Evolutionary conservation across 306 rosid genomes (phyloP).

Genomic region (Cicer bijugum): DNA sequence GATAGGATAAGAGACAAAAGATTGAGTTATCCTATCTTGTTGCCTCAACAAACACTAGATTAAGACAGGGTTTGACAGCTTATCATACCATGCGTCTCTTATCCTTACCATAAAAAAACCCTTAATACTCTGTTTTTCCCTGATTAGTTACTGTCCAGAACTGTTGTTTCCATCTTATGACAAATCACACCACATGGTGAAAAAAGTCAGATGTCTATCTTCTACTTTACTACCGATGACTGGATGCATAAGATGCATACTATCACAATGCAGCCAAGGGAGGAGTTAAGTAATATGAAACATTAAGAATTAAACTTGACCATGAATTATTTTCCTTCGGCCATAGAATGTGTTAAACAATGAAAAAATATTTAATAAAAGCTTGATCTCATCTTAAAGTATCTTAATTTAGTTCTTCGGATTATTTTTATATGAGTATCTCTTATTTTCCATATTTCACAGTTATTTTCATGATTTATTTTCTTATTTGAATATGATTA

Average conservation of each 20-base stretch:
- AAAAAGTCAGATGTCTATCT: not conserved
- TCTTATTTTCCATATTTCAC: not conserved
- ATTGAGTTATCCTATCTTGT: no score
- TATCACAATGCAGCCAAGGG: not conserved
- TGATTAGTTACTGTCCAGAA: not conserved
- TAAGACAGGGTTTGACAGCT: no score
- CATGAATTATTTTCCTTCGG: not conserved
- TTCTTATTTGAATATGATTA: not conserved
- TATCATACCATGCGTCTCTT: no score
- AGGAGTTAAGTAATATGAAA: not conserved
- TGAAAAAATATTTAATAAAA: not conserved
- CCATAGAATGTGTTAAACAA: not conserved
- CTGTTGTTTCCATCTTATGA: not conserved
- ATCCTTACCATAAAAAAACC: not conserved
- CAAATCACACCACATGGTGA: not conserved
- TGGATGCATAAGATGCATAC: not conserved
- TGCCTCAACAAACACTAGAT: no score
- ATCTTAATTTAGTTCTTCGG: not conserved
- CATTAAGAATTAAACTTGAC: constrained; percentile 1
- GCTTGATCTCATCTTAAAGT: not conserved
- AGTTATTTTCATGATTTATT: not conserved
- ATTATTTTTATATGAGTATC: not conserved
- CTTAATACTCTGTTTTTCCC: constrained; percentile 18
- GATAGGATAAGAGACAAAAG: no score
- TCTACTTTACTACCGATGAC: not conserved